Percentiles rank a stretch among this genome's conserved stretches.
Conservation (phyloP, 306 rosid species). For the Cicer arietinum region DNA sequence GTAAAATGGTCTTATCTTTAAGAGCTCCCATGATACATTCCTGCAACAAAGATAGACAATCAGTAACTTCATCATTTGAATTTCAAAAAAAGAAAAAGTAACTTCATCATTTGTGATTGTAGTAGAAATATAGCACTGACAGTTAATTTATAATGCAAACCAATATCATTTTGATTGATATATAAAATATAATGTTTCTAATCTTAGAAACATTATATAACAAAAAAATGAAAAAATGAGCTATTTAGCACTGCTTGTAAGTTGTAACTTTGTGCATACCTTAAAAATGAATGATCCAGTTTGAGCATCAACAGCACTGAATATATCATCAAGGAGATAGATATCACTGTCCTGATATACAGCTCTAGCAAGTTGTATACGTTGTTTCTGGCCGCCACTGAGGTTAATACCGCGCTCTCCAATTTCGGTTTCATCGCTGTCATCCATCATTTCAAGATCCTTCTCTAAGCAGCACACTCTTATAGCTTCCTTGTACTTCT, state of each 20-base stretch:
- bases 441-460: conserved; percentile 87
- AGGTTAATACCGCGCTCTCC: conserved; percentile 95
- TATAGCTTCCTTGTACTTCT: conserved; percentile 62
- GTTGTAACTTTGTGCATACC: conserved; percentile 47
- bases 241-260: conserved; percentile 18
- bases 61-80: not conserved
- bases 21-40: conserved; percentile 84
- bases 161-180: conserved; percentile 19
- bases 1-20: conserved; percentile 71
- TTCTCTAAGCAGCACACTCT: conserved; percentile 83
- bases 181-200: not conserved
- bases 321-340: conserved; percentile 87
- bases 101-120: not conserved
- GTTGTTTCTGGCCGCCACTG: conserved; percentile 93
- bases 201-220: not conserved
- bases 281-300: conserved; percentile 87
- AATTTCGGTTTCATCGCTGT: conserved; percentile 83
- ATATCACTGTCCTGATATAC: conserved; percentile 82
- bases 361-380: conserved; percentile 90
- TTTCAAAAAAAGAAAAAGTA: not conserved
- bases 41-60: conserved; percentile 51
- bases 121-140: conserved; percentile 9
- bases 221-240: not conserved
- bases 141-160: not conserved
- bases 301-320: conserved; percentile 96